phyloP scores from a whole-genome alignment of 805 yeast species.

The Nakazawaea wickerhamii region DNA sequence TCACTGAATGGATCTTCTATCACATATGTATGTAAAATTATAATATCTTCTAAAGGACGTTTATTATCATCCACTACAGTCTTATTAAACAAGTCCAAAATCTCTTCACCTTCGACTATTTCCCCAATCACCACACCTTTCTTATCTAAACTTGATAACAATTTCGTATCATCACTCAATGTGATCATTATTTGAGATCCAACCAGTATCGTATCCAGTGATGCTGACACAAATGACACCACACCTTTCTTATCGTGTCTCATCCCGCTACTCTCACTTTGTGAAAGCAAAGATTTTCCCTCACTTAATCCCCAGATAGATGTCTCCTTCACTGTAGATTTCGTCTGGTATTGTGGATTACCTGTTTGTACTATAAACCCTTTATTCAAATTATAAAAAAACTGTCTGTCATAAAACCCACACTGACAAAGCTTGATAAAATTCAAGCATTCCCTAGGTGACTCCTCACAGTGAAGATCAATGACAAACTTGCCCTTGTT shows the following conservation, averaged over 20 bases:
- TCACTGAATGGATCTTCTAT: constrained; percentile 51
- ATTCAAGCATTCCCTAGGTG: constrained; percentile 36
- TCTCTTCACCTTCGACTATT: constrained; percentile 43
- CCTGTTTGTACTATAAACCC: constrained; percentile 40
- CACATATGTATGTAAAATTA: constrained; percentile 46
- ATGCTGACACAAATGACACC: constrained; percentile 24
- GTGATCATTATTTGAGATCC: constrained; percentile 35
- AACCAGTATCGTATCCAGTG: constrained; percentile 18
- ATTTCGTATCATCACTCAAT: constrained; percentile 23
- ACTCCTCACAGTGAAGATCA: constrained; percentile 34
- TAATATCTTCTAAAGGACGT: constrained; percentile 42
- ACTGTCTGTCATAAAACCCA: constrained; percentile 46
- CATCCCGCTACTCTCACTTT: constrained; percentile 19
- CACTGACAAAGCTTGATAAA: constrained; percentile 50
- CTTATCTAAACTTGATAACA: constrained; percentile 21
- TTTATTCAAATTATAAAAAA: constrained; percentile 38
- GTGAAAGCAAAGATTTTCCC: constrained; percentile 1
- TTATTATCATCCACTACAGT: constrained; percentile 31
- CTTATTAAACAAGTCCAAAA: constrained; percentile 38
- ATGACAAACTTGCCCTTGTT: constrained; percentile 44
- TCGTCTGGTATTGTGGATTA: constrained; percentile 39
- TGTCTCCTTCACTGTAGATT: constrained; percentile 21
- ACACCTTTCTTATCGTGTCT: constrained; percentile 28
- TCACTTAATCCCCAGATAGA: constrained; percentile 26
- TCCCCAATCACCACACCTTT: constrained; percentile 38